Evolutionary conservation across 83 land plant genomes (phyloP).

Genomic region (Larix sibirica): DNA sequence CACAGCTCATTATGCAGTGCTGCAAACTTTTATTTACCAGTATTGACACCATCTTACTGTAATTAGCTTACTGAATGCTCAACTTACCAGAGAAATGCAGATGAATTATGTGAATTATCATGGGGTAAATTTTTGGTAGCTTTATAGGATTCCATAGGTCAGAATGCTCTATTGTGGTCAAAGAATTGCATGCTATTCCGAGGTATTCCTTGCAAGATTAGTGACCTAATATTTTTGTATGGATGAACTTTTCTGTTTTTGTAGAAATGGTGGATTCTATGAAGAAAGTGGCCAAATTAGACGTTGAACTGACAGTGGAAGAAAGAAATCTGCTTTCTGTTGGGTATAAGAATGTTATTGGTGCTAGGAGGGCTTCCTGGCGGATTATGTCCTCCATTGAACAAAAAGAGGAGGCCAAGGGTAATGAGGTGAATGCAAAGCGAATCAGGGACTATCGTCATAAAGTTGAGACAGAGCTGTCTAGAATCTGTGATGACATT

Average conservation of each 20-base stretch:
- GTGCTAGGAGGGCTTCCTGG: slow-evolving; percentile 35
- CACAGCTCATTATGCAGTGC: too few relatives aligned
- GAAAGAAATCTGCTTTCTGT: slow-evolving; percentile 30
- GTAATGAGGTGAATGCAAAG: slow-evolving; percentile 24
- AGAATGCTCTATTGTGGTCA: too few relatives aligned
- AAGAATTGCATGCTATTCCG: too few relatives aligned
- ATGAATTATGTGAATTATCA: too few relatives aligned
- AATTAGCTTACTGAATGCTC: too few relatives aligned
- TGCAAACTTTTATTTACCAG: too few relatives aligned
- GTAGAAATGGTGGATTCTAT: slow-evolving; percentile 32
- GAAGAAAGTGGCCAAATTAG: slow-evolving; percentile 31
- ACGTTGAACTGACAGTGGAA: slow-evolving; percentile 22
- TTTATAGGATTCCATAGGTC: too few relatives aligned
- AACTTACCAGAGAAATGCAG: too few relatives aligned
- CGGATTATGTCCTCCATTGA: slow-evolving; percentile 31
- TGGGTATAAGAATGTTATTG: slow-evolving; percentile 34
- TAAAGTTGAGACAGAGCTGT: slow-evolving; percentile 27
- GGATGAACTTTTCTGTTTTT: neutral
- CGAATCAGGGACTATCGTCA: slow-evolving; percentile 17
- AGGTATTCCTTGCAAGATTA: too few relatives aligned
- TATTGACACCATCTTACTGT: too few relatives aligned
- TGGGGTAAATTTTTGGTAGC: too few relatives aligned
- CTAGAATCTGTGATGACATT: slow-evolving; percentile 27
- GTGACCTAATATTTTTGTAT: too few relatives aligned
- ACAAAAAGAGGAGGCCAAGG: slow-evolving; percentile 32